Evolutionary conservation across 2,329 filamentous ascomycete species (phyloP).

Genomic region (Zymoseptoria crescenta): DNA sequence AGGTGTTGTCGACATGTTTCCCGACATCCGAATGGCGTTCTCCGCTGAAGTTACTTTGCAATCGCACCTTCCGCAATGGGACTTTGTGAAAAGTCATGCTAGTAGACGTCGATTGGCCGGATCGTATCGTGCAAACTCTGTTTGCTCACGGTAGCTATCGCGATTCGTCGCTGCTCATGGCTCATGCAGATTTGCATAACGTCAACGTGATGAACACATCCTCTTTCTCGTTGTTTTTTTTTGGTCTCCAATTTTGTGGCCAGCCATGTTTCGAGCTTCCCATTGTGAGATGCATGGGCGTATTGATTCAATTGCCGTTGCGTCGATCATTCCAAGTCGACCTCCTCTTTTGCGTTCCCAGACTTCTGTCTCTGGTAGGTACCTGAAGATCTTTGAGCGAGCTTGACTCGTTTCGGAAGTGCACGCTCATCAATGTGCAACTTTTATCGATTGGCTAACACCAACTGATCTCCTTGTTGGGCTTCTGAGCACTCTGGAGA

Average conservation of each 20-base stretch:
- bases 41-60: background rate
- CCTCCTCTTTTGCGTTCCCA: background rate
- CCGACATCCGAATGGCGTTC: background rate
- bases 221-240: background rate
- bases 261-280: background rate
- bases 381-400: background rate
- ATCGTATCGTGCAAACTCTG: background rate
- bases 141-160: background rate
- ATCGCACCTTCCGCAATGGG: background rate
- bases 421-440: background rate
- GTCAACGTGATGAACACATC: background rate
- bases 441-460: background rate
- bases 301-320: no score
- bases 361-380: background rate
- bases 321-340: background rate
- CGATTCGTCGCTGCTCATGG: background rate
- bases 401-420: background rate
- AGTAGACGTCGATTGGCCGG: background rate
- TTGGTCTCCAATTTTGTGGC: background rate
- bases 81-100: background rate
- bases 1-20: background rate
- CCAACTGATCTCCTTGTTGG: background rate
- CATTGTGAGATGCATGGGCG: no score
- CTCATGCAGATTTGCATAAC: background rate
- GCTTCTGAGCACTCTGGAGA: background rate